phyloP scores from a whole-genome alignment of 2,329 filamentous ascomycete genomes.

The Cordyceps javanica region DNA sequence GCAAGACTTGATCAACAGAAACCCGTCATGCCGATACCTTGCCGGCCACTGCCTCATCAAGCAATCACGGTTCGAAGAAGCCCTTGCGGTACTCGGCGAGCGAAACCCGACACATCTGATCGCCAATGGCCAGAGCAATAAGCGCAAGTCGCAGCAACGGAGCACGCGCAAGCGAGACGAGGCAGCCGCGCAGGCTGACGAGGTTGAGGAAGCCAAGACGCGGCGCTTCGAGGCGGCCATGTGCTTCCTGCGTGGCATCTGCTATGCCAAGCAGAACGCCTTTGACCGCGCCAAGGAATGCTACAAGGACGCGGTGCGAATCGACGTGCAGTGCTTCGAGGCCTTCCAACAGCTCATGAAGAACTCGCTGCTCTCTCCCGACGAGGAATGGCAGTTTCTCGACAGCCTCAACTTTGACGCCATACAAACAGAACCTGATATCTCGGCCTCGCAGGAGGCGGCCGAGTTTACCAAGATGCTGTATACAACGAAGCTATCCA shows the following conservation, averaged over 20 bases:
- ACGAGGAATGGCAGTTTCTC: constrained; percentile 85
- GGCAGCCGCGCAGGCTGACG: constrained; percentile 23
- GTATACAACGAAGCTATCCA: constrained; percentile 91
- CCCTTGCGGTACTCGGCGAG: constrained; percentile 78
- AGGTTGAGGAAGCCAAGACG: constrained; percentile 64
- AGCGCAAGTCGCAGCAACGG: constrained; percentile 31
- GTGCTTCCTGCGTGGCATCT: constrained; percentile 90
- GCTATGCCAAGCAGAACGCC: constrained; percentile 94
- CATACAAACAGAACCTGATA: constrained; percentile 59
- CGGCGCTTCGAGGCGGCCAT: constrained; percentile 91
- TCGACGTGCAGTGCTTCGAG: constrained; percentile 97
- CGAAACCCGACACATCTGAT: constrained; percentile 90
- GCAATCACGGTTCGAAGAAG: constrained; percentile 84
- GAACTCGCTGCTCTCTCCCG: constrained; percentile 83
- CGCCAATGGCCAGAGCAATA: constrained; percentile 41
- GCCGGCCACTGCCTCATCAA: constrained; percentile 93
- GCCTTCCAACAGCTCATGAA: constrained; percentile 97
- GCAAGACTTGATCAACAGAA: constrained; percentile 74
- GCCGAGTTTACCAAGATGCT: constrained; percentile 93
- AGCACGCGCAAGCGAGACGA: constrained; percentile 26
- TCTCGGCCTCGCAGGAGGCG: constrained; percentile 71
- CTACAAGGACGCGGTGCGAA: constrained; percentile 94
- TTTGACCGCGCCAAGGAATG: constrained; percentile 97
- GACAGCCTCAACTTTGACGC: constrained; percentile 87
- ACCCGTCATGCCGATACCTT: constrained; percentile 84